Conservation (phyloP, 352 stramenopile genomes). For the Pelagophyceae sp. region DNA sequence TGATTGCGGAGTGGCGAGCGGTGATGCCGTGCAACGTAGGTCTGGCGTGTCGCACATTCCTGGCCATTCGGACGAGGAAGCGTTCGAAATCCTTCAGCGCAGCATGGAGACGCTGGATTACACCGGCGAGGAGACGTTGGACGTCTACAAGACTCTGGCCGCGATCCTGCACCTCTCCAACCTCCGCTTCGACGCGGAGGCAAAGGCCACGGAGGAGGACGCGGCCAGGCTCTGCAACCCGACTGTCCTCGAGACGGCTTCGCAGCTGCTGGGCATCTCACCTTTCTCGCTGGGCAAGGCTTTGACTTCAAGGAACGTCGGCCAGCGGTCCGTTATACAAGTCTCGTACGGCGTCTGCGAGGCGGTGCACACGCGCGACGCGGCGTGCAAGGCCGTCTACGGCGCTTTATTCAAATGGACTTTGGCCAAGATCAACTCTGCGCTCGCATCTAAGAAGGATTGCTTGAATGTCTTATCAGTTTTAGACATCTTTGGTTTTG, state of each 20-base stretch:
- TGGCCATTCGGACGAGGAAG: slow-evolving; percentile 84
- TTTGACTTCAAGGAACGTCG: slow-evolving; percentile 43
- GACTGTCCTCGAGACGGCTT: slow-evolving; percentile 46
- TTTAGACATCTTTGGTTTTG: slow-evolving; percentile 89
- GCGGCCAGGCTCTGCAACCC: slow-evolving; percentile 46
- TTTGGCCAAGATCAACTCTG: slow-evolving; percentile 75
- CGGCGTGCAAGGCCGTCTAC: slow-evolving; percentile 82
- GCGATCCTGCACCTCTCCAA: slow-evolving; percentile 94
- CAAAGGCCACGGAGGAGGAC: slow-evolving; percentile 41
- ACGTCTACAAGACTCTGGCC: slow-evolving; percentile 87
- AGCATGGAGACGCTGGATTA: slow-evolving; percentile 83
- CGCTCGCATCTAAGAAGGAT: slow-evolving; percentile 51
- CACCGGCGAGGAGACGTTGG: slow-evolving; percentile 67
- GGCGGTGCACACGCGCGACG: slow-evolving; percentile 85
- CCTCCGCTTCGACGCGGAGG: slow-evolving; percentile 68
- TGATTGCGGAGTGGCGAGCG: too few relatives aligned
- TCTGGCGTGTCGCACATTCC: slow-evolving; percentile 78
- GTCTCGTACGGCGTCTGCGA: slow-evolving; percentile 49
- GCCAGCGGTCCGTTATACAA: slow-evolving; percentile 38
- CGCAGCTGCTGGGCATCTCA: slow-evolving; percentile 59
- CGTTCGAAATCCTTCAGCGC: slow-evolving; percentile 77
- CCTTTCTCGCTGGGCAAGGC: slow-evolving; percentile 51
- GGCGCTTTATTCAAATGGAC: slow-evolving; percentile 86
- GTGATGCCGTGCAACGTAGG: too few relatives aligned
- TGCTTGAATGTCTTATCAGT: slow-evolving; percentile 72